phyloP scores from a whole-genome alignment of 1,139 yeast species.

The Taphrina wiesneri region DNA sequence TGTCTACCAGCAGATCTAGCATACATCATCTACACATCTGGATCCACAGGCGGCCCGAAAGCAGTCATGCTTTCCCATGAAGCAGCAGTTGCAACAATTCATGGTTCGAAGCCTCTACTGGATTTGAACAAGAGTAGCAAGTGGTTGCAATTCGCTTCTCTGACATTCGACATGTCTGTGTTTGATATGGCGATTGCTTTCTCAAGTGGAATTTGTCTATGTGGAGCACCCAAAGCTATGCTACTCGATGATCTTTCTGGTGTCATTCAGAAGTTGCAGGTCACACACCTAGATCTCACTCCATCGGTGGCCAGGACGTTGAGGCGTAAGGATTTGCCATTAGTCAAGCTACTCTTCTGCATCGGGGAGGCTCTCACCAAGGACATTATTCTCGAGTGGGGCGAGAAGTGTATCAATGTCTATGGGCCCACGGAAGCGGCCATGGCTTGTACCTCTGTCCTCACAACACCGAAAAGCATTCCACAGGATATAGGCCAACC shows the following conservation, averaged over 20 bases:
- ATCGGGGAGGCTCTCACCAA: slow-evolving; percentile 40
- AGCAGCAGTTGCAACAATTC: slow-evolving; percentile 39
- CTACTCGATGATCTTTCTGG: slow-evolving; percentile 38
- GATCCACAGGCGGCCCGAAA: slow-evolving; percentile 40
- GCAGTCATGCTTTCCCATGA: slow-evolving; percentile 39
- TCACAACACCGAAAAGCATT: slow-evolving; percentile 8
- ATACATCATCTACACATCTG: slow-evolving; percentile 40
- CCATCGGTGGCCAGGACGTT: slow-evolving; percentile 41
- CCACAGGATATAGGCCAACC: slow-evolving; percentile 40
- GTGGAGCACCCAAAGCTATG: slow-evolving; percentile 36
- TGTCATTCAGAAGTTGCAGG: slow-evolving; percentile 35
- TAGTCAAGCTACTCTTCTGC: slow-evolving; percentile 39
- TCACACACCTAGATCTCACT: slow-evolving; percentile 40
- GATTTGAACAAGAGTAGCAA: slow-evolving; percentile 17
- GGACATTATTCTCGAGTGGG: slow-evolving; percentile 39
- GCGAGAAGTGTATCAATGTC: slow-evolving; percentile 39
- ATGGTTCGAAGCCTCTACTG: slow-evolving; percentile 34
- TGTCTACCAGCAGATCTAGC: slow-evolving; percentile 33
- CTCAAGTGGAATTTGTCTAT: slow-evolving; percentile 39
- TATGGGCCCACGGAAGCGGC: slow-evolving; percentile 43
- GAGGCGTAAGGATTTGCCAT: slow-evolving; percentile 35
- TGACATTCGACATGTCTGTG: slow-evolving; percentile 41
- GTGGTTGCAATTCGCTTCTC: slow-evolving; percentile 39
- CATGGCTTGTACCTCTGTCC: slow-evolving; percentile 40
- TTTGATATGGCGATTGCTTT: slow-evolving; percentile 40